Percentiles rank a stretch among this genome's conserved stretches.
These are phyloP conservation scores for Amanita thiersii DNA, from an alignment of 768 basidiomycete species.

Conservation along the genomic window DNA sequence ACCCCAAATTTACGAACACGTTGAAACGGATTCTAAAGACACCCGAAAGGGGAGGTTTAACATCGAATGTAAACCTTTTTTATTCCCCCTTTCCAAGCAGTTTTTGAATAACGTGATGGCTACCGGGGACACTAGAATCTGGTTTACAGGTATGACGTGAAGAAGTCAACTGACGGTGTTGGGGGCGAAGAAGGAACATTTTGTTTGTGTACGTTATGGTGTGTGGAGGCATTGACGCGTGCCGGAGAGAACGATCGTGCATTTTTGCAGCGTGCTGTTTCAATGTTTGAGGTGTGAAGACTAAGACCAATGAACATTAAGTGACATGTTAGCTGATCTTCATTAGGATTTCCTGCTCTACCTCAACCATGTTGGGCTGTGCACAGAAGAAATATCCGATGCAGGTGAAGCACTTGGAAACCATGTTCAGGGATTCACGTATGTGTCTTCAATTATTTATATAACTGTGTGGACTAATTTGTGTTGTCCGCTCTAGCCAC, in stretches of 20 bases:
- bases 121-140: no score
- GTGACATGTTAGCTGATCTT: not conserved
- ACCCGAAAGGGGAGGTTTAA: constrained; percentile 86
- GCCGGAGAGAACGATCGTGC: constrained; percentile 71
- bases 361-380: constrained; percentile 81
- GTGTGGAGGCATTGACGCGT: constrained; percentile 82
- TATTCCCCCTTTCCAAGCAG: not conserved
- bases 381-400: constrained; percentile 80
- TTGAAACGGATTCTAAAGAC: constrained; percentile 77
- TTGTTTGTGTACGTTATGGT: constrained; percentile 83
- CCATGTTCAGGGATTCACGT: constrained; percentile 88
- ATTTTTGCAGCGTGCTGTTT: constrained; percentile 58
- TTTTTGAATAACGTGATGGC: not conserved
- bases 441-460: constrained; percentile 20
- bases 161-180: constrained; percentile 84
- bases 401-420: constrained; percentile 87
- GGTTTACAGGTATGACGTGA: constrained; percentile 85
- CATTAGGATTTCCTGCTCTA: constrained; percentile 68
- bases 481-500: constrained; percentile 35
- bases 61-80: constrained; percentile 58
- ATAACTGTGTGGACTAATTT: constrained; percentile 1
- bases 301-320: not conserved
- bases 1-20: constrained; percentile 84
- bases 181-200: constrained; percentile 96
- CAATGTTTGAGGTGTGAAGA: constrained; percentile 80